These are phyloP conservation scores for Ustilago shanxiensis DNA, from an alignment of 1,284 basidiomycete genomes.

Conservation along the genomic window DNA sequence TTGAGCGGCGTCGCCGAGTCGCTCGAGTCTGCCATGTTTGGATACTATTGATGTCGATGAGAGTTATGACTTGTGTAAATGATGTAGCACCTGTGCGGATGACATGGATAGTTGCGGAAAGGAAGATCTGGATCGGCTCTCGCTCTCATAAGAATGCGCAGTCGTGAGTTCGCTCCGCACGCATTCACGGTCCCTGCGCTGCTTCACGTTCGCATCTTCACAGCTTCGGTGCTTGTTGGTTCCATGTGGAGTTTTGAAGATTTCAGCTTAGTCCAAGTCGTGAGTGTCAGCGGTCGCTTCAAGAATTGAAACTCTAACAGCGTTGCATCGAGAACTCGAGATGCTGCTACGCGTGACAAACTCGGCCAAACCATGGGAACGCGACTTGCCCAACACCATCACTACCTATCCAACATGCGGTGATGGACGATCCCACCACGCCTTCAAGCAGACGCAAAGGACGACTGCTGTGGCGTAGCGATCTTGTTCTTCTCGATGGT, in stretches of 20 bases:
- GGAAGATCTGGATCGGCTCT: not conserved
- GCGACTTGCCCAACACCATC: slow-evolving; percentile 3
- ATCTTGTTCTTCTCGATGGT: slow-evolving; percentile 61
- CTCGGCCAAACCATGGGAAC: not conserved
- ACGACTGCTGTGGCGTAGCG: slow-evolving; percentile 63
- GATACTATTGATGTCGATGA: not conserved
- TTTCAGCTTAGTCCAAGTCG: not conserved
- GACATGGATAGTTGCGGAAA: not conserved
- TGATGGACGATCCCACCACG: slow-evolving; percentile 7
- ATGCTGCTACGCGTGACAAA: not conserved
- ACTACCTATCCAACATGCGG: slow-evolving; percentile 6
- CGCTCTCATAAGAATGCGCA: not conserved
- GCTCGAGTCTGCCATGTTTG: slow-evolving; percentile 34
- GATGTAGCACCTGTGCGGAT: not conserved
- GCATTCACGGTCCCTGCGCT: no score
- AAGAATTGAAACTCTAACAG: not conserved
- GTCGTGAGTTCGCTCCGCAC: not conserved
- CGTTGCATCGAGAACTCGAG: not conserved
- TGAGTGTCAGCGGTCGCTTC: not conserved
- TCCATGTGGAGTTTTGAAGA: not conserved
- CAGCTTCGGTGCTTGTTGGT: no score
- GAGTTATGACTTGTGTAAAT: not conserved
- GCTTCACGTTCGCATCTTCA: no score
- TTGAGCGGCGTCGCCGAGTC: slow-evolving; percentile 53
- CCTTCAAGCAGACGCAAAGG: slow-evolving; percentile 32